phyloP scores from a whole-genome alignment of 208 protist species.

The Leishmania tarentolae region DNA sequence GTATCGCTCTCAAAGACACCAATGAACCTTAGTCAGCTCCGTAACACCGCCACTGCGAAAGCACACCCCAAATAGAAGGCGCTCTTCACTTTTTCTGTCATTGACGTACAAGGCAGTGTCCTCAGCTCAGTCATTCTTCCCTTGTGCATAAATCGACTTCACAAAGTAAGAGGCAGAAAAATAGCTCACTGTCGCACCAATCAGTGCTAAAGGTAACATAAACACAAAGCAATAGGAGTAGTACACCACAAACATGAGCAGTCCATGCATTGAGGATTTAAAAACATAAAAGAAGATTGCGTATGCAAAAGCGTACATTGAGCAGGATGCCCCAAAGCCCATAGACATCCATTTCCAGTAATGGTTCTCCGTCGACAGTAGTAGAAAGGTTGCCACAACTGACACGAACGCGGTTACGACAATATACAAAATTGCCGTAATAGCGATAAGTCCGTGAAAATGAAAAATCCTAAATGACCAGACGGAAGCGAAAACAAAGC shows the following conservation, averaged over 20 bases:
- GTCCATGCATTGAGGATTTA: conserved; percentile 6
- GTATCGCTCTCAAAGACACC: background rate
- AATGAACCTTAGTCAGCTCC: background rate
- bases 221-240: conserved; percentile 21
- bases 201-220: conserved; percentile 32
- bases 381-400: conserved; percentile 91
- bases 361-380: conserved; percentile 94
- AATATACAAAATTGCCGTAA: conserved; percentile 92
- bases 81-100: conserved; percentile 3
- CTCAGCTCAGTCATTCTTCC: conserved; percentile 45
- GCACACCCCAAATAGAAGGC: background rate
- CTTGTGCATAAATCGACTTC: conserved; percentile 45
- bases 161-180: conserved; percentile 50
- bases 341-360: conserved; percentile 95
- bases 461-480: conserved; percentile 98
- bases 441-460: conserved; percentile 94
- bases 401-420: conserved; percentile 89
- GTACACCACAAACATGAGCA: conserved; percentile 30
- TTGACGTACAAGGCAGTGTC: background rate
- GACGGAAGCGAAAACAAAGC: conserved; percentile 94
- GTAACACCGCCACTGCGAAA: background rate
- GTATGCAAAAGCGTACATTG: conserved; percentile 91
- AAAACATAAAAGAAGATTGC: conserved; percentile 44
- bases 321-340: conserved; percentile 72
- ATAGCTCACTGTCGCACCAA: conserved; percentile 47